Evolutionary conservation across 2,329 filamentous ascomycete genomes (phyloP).

Genomic region (Phyllosticta ampelicida): DNA sequence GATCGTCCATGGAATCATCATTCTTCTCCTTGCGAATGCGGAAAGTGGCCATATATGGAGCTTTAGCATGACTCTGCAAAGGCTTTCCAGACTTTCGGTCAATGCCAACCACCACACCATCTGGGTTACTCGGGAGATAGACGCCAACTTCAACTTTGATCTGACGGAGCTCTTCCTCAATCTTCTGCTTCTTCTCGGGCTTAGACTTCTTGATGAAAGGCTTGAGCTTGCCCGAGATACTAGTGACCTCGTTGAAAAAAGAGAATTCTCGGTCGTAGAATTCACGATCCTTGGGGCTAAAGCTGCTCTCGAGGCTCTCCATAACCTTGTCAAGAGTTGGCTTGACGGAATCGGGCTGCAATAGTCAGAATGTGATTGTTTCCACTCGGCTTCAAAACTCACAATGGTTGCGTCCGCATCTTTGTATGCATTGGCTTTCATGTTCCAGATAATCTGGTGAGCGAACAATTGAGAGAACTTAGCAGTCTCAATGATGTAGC

Average conservation of each 20-base stretch:
- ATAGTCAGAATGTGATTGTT: constrained; percentile 7
- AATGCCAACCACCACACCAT: constrained; percentile 94
- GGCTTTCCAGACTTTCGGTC: constrained; percentile 97
- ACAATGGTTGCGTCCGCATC: constrained; percentile 84
- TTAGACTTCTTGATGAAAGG: constrained; percentile 80
- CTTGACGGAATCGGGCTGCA: constrained; percentile 77
- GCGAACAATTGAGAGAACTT: constrained; percentile 97
- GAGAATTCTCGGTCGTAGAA: constrained; percentile 93
- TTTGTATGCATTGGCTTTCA: constrained; percentile 98
- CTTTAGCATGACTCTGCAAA: constrained; percentile 94
- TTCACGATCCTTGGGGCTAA: constrained; percentile 62
- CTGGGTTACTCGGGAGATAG: constrained; percentile 92
- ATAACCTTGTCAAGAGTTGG: constrained; percentile 87
- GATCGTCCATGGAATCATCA: constrained; percentile 35
- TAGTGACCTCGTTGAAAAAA: constrained; percentile 97
- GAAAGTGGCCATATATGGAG: constrained; percentile 98
- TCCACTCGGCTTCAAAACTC: constrained; percentile 26
- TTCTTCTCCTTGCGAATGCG: constrained; percentile 73
- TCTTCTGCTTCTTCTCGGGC: constrained; percentile 97
- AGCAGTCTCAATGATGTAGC: constrained; percentile 93
- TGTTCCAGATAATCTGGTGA: constrained; percentile 99
- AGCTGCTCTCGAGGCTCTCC: constrained; percentile 70
- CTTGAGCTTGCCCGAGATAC: constrained; percentile 88
- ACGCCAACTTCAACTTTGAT: constrained; percentile 96
- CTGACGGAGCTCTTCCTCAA: constrained; percentile 94